Percentiles rank a stretch among this genome's conserved stretches.
phyloP scores from a whole-genome alignment of 768 basidiomycete genomes.

The Pleurotus citrinopileatus region DNA sequence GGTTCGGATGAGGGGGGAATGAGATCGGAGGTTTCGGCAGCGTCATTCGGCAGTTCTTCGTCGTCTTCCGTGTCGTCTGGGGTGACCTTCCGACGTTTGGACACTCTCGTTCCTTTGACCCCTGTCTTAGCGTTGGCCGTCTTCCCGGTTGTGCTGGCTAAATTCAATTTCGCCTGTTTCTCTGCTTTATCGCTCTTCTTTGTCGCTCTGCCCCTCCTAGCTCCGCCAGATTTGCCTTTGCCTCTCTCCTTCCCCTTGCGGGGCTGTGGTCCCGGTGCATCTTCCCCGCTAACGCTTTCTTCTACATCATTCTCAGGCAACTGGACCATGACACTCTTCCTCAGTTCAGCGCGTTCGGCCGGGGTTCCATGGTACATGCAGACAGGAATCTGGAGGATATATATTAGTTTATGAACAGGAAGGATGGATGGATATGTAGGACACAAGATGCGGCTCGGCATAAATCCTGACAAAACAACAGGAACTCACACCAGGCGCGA shows the following conservation, averaged over 20 bases:
- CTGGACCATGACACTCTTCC: slow-evolving; percentile 55
- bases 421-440: background rate
- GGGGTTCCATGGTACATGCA: slow-evolving; percentile 90
- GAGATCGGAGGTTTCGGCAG: background rate
- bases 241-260: slow-evolving; percentile 11
- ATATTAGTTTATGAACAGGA: background rate
- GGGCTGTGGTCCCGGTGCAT: background rate
- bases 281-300: slow-evolving; percentile 12
- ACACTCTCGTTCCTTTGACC: slow-evolving; percentile 4
- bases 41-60: slow-evolving; percentile 8
- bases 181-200: background rate
- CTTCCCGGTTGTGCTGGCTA: too few relatives aligned
- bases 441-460: too few relatives aligned
- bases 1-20: background rate
- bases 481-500: slow-evolving; percentile 68
- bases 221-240: slow-evolving; percentile 15
- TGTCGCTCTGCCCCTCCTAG: slow-evolving; percentile 9
- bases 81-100: slow-evolving; percentile 8
- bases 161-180: too few relatives aligned
- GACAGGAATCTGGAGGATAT: slow-evolving; percentile 65
- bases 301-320: slow-evolving; percentile 21
- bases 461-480: background rate
- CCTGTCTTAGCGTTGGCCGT: slow-evolving; percentile 14
- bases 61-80: slow-evolving; percentile 12
- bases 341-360: slow-evolving; percentile 75